These are phyloP conservation scores for Filobasidium uniguttulatum DNA, from an alignment of 1,284 basidiomycete species.

Conservation along the genomic window DNA sequence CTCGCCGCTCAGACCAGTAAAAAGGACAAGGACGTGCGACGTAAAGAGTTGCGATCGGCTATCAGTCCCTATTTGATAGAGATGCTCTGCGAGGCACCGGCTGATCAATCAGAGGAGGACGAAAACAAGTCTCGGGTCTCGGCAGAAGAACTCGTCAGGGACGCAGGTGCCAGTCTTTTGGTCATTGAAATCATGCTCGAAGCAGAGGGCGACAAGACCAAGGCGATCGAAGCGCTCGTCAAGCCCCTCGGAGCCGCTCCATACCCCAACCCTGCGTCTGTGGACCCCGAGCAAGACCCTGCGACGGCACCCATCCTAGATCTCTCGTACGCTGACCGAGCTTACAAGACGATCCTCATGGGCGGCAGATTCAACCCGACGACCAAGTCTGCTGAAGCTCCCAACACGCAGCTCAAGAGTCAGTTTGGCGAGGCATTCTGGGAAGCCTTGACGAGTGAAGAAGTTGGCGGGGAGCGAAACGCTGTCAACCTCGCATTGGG, in stretches of 20 bases:
- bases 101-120: no score
- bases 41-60: constrained; percentile 52
- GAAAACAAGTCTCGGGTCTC: no score
- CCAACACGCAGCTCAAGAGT: constrained; percentile 45
- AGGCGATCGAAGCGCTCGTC: constrained; percentile 49
- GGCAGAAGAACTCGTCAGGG: constrained; percentile 49
- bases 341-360: constrained; percentile 73
- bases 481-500: constrained; percentile 49
- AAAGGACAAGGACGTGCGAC: constrained; percentile 50
- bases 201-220: constrained; percentile 61
- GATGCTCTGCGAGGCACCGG: constrained; percentile 50
- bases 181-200: constrained; percentile 66
- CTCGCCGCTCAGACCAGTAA: constrained; percentile 66
- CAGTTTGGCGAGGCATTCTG: constrained; percentile 49
- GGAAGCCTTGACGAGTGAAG: constrained; percentile 38
- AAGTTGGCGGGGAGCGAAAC: constrained; percentile 30
- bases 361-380: constrained; percentile 70
- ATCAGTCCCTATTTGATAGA: constrained; percentile 56
- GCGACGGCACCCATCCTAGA: constrained; percentile 52
- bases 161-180: constrained; percentile 62
- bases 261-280: constrained; percentile 41
- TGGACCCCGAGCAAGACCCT: constrained; percentile 34
- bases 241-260: constrained; percentile 41
- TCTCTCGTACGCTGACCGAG: constrained; percentile 59
- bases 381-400: constrained; percentile 43